Percentiles rank a stretch among this genome's conserved stretches.
phyloP scores from a whole-genome alignment of 768 basidiomycete species.

The Phylloporus rhodoxanthus region DNA sequence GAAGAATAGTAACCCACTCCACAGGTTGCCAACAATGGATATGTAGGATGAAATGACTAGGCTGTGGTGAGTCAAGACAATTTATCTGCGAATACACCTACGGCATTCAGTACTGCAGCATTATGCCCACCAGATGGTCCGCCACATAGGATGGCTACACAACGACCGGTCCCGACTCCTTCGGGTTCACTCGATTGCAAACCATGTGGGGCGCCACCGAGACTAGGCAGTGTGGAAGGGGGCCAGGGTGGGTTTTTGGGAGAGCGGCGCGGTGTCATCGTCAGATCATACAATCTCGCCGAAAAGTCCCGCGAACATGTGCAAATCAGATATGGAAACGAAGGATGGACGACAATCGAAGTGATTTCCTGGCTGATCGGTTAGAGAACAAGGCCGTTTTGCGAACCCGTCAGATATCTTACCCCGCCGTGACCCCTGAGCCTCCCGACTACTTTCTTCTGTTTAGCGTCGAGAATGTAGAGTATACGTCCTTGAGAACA shows the following conservation, averaged over 20 bases:
- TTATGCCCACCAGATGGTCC: constrained; percentile 69
- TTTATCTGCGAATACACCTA: constrained; percentile 25
- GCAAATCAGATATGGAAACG: constrained; percentile 51
- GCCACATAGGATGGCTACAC: constrained; percentile 60
- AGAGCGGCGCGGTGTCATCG: constrained; percentile 25
- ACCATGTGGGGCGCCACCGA: constrained; percentile 66
- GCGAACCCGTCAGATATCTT: constrained; percentile 24
- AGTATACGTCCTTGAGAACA: constrained; percentile 50
- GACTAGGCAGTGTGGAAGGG: constrained; percentile 41
- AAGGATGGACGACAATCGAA: constrained; percentile 60
- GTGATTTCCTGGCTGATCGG: constrained; percentile 49
- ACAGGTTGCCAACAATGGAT: constrained; percentile 69
- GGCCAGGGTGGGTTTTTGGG: constrained; percentile 58
- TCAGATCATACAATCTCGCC: constrained; percentile 63
- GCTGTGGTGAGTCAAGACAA: constrained; percentile 1
- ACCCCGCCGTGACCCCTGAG: constrained; percentile 73
- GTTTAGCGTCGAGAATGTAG: constrained; percentile 48
- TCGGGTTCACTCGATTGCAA: constrained; percentile 54
- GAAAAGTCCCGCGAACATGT: constrained; percentile 72
- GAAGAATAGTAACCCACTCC: constrained; percentile 44
- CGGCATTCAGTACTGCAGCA: constrained; percentile 63
- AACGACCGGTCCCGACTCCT: constrained; percentile 54
- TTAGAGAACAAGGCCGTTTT: constrained; percentile 4
- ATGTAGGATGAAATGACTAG: constrained; percentile 62
- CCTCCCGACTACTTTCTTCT: constrained; percentile 37